Base-by-base conservation (phyloP, 2,329 filamentous ascomycete genomes). In the Clonostachys rosea region DNA sequence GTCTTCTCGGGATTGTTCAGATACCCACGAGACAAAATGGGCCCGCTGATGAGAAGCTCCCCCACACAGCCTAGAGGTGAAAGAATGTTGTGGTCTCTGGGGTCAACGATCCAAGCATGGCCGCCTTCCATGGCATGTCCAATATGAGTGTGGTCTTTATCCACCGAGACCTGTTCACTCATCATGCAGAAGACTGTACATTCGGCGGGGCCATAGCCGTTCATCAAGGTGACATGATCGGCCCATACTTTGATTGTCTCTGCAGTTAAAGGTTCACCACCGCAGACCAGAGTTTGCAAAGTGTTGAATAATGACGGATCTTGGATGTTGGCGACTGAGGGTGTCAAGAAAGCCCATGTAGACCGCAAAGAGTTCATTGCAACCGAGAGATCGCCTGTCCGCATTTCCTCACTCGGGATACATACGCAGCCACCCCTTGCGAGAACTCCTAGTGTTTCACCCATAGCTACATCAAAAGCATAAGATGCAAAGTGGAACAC, bases 21-120 rank as follows among this genome's bases (percentile, higher is more conserved):
- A 47, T 80, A 81, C 34, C 74, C 73, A 34, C 68, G 61, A 20
- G 70, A 72, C 14, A 79, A 6, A 20, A 40, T 45, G 24, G 74
- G 74, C 1, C 50, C 52, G 34, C 54, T 43, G 17, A 56, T 48
- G 16, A 51, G 34, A 8, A 56, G 47, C 43, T 56, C 54, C 3
- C 54, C 52, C 3, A 51, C 13, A 11, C 42, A 44, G 11, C 54
- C 54, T 12, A 52, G 12, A 12, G 36, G 42, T 5, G 36, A n/a
- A 3, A 48, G 47, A 11, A 40, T 42, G 33, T 54, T 34, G 47
- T 47, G 35, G 37, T 59, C 47, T 14, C 47, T 45, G 4, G 48
- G 24, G 11, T 56, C 50, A 13, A 53, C 47, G 42, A 60, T 44
- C 52, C 54, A 59, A 39, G 40, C 17, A 30, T 30, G 24, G n/a